Percentiles rank a stretch among this genome's conserved stretches.
These are phyloP conservation scores for Phytophthora quininea DNA, from an alignment of 352 stramenopile genomes.

Conservation along the genomic window DNA sequence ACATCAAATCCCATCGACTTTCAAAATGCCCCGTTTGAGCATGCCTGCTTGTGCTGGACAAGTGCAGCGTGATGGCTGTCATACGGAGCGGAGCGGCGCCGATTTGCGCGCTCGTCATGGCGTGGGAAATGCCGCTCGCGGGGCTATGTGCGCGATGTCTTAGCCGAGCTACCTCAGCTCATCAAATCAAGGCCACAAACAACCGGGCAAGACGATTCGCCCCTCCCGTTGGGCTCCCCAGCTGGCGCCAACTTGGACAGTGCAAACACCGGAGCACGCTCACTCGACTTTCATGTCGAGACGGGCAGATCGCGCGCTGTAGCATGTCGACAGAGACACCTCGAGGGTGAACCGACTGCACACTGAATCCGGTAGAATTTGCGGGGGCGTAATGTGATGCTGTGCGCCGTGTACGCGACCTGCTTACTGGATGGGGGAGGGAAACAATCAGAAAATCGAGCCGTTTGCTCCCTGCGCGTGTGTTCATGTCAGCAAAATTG, in stretches of 20 bases:
- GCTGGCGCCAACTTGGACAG: constrained; percentile 10
- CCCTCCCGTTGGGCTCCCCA: constrained; percentile 20
- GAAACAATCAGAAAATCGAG: constrained; percentile 10
- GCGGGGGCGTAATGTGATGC: neutral
- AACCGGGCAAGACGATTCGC: neutral
- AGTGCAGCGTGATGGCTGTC: constrained; percentile 41
- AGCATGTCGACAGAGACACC: constrained; percentile 14
- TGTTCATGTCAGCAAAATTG: too few relatives aligned
- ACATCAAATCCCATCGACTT: too few relatives aligned
- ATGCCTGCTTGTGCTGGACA: constrained; percentile 18
- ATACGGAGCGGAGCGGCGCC: constrained; percentile 20
- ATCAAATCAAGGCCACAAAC: constrained; percentile 19
- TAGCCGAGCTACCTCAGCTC: constrained; percentile 25
- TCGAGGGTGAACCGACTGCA: constrained; percentile 5
- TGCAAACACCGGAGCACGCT: constrained; percentile 7
- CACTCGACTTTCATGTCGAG: constrained; percentile 27
- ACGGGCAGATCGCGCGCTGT: constrained; percentile 17
- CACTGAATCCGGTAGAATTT: neutral
- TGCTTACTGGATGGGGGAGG: neutral
- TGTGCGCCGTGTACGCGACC: constrained; percentile 17
- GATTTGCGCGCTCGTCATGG: constrained; percentile 38
- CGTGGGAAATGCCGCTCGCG: constrained; percentile 10
- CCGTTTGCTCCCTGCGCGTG: too few relatives aligned
- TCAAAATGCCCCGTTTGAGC: too few relatives aligned
- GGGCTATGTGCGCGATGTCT: constrained; percentile 11